Evolutionary conservation across 371 early-diverging fungal species (phyloP), one percentile per base, ranked within the genome.

Genomic region (Mortierella sp.): DNA sequence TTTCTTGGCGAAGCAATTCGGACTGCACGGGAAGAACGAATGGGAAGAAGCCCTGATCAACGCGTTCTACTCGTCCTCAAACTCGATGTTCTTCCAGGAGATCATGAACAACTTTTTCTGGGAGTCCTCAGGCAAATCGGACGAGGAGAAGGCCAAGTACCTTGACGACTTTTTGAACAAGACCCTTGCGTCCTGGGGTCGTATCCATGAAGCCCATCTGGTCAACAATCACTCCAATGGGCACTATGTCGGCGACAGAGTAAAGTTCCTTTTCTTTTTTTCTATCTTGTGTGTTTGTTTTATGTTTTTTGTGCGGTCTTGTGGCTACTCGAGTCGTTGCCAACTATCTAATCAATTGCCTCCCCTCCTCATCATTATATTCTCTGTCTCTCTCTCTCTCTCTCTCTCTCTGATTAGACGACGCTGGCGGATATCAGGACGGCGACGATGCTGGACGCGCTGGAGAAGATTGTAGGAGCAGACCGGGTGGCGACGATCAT

Each of bases 21-120:
- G 64, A 24, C 58, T 79, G 8, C 74, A 74, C 8, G 79, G 79
- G 0, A 19, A 64, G 6, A 74, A 79, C 29, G 64, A 67, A 8
- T 79, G 71, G 71, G 75, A 79, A 41, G 79, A 79, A 14, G 79
- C 79, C 4, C 26, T 74, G 58, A 68, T 79, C 79, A 74, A 74
- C 34, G 19, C 69, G 9, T 68, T 70, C 44, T 74, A 79, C 40
- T 58, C 68, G 26, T 71, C 50, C 65, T 71, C 79, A 7, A 74
- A 71, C 68, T 11, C 31, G 0, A 22, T 71, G n/a, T 74, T 74
- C 58, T 79, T 71, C 34, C 52, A 64, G 9, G 68, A 64, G 61
- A 48, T 66, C 65, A 79, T 79, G 79, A 47, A 29, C 48, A 68
- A 39, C 29, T 74, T 71, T 61, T 79, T 79, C 47, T 79, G 74